These are phyloP conservation scores for Fusarium circinatum DNA, from an alignment of 2,329 filamentous ascomycete species.

Conservation along the genomic window DNA sequence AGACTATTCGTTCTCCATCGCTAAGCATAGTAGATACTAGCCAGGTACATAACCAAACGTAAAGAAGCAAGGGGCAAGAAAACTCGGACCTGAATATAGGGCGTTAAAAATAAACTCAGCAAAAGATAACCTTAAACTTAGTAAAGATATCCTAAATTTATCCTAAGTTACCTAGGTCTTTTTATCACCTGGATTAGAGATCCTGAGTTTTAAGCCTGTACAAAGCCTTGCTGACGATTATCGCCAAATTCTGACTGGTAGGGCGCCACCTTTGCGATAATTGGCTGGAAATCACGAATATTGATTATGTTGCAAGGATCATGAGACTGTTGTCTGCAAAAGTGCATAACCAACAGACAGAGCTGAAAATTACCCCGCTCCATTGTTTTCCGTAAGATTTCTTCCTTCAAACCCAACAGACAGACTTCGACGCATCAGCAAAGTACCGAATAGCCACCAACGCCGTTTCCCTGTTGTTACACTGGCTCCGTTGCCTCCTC, in stretches of 20 bases:
- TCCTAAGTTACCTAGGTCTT: no score
- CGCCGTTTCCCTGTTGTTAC: accelerated
- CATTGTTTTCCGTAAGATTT: no score
- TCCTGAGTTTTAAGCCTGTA: background rate
- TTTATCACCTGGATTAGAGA: accelerated
- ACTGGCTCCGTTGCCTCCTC: no score
- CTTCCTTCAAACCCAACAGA: accelerated
- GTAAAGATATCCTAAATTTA: no score
- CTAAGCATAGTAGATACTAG: background rate
- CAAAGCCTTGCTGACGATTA: background rate
- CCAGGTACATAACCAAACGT: accelerated
- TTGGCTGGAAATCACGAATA: background rate
- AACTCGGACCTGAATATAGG: no score
- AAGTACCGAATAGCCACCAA: accelerated
- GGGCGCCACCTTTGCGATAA: background rate
- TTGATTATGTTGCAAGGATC: background rate
- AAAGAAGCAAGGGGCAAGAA: background rate
- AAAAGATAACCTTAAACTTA: no score
- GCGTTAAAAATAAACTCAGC: accelerated
- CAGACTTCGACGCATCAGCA: accelerated
- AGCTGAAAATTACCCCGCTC: background rate
- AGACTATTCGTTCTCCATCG: background rate
- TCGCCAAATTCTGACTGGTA: background rate
- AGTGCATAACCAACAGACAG: background rate
- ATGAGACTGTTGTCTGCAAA: background rate